Evolutionary conservation across 768 basidiomycete species (phyloP).

Genomic region (Macrolepiota dolichaula): DNA sequence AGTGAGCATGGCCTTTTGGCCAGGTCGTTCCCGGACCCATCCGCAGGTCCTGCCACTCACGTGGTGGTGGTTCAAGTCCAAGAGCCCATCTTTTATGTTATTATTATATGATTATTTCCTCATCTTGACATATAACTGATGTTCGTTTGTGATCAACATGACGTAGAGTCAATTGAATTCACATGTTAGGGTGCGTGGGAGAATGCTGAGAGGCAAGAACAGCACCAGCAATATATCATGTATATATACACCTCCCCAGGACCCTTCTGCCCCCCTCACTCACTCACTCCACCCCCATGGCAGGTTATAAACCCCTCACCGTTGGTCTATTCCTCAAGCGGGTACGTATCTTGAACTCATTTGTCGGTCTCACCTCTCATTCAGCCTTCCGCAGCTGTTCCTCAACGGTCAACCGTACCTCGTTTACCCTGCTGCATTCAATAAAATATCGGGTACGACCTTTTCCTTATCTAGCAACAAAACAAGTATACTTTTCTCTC

Average conservation of each 20-base stretch:
- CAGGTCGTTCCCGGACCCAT: no score
- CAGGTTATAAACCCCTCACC: neutral
- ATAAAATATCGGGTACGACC: constrained; percentile 7
- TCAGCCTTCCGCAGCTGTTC: constrained; percentile 2
- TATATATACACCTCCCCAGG: neutral
- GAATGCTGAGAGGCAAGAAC: neutral
- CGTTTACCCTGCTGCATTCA: constrained; percentile 13
- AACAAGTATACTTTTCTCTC: neutral
- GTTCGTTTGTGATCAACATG: no score
- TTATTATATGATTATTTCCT: no score
- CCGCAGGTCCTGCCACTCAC: no score
- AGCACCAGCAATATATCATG: neutral
- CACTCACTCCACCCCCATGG: no score
- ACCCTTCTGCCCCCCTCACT: neutral
- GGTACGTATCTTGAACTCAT: neutral
- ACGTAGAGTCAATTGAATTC: neutral
- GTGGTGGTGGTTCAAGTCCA: no score
- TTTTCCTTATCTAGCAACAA: neutral
- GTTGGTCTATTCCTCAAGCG: neutral
- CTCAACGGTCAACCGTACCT: constrained; percentile 12
- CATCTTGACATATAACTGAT: no score
- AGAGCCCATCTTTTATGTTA: no score
- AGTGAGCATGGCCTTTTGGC: no score
- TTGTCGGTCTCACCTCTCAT: no score
- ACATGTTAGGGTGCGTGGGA: neutral